Evolutionary conservation across 106 monocot species (phyloP), one percentile per base, ranked within the genome.

Genomic region (Dendrobium nobile): DNA sequence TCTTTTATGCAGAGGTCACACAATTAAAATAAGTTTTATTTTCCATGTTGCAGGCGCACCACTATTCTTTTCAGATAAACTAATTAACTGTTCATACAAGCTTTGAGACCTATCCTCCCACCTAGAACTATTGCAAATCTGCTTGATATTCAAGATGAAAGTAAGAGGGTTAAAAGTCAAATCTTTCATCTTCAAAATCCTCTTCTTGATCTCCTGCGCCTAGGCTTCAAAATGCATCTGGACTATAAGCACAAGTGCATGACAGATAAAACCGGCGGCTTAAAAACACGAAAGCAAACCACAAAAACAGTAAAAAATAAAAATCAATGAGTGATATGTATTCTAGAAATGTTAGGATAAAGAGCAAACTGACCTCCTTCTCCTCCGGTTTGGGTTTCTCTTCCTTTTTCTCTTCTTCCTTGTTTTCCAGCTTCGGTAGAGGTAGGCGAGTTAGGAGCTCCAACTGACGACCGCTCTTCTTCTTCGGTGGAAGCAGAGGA

Each of bases 111-210:
- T 2, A 37, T 37, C 37, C 37, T 37, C 37, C 37, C 37, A 37
- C 37, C 37, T 3, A 37, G 3, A 37, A 37, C 37, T 37, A 37
- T 37, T 37, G 37, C 2, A 37, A 37, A 37, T 37, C 37, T 37
- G 37, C 37, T 37, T 37, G 37, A 37, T 37, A 37, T 37, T 37
- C 37, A 37, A 37, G 37, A 45, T 78, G 16, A 78, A 37, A 37
- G 37, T 37, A 33, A 40, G 48, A 33, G 26, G 73, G 33, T 8
- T 54, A 68, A 74, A 24, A 77, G 54, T n/a, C 2, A 54, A 74
- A 97, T 94, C 96, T 87, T 31, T 1, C 1, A 97, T 89, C 75
- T 86, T 97, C 45, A 92, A 84, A 37, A 97, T 97, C 86, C 92
- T 82, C 72, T 88, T 97, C 86, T 90, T 97, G 83, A 97, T 94